Evolutionary conservation across 2,329 filamentous ascomycete genomes (phyloP), one percentile per base, ranked within the genome.

Genomic region (Meredithiella fracta): DNA sequence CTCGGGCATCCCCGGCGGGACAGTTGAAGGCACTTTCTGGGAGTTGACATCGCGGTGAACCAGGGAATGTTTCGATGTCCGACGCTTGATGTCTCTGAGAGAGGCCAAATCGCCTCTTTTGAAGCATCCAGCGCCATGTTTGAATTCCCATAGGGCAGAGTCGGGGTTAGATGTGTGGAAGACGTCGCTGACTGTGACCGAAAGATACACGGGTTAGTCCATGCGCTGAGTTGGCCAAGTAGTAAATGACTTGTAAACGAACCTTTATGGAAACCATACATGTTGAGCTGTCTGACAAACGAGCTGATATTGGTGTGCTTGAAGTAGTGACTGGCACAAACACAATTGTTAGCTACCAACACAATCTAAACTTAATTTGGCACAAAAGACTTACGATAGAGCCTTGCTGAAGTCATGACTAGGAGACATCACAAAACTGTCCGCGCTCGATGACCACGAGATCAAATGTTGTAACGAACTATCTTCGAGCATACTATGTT

Each of bases 231-330:
- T 15, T 25, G n/a, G 25, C n/a, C 20, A 50, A 50, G 17, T 11
- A 51, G 2, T 20, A n/a, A 22, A 44, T 44, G 40, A n/a, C 40
- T 44, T n/a, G 15, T 17, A 44, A 8, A 51, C 49, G 26, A 31
- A 94, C 90, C 90, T 85, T 98, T 98, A 67, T 98, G 92, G 69
- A 98, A 98, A 5, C 92, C 92, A 64, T 98, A 98, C 92, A 98
- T 98, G 67, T 98, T 98, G 53, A 98, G 72, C 70, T 98, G 92
- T 51, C 92, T 82, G 52, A 98, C 92, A 67, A 98, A 98, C 1
- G 92, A 97, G 9, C 92, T 97, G 59, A 97, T 95, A 66, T 98
- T 98, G 62, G 91, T 98, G 67, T 98, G 92, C 66, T 98, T 98
- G 69, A 98, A 98, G 67, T 98, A 98, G 79, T 94, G 89, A 55